These are phyloP conservation scores for Fragilariopsis cylindrus DNA, from an alignment of 108 stramenopile genomes.

Conservation along the genomic window DNA sequence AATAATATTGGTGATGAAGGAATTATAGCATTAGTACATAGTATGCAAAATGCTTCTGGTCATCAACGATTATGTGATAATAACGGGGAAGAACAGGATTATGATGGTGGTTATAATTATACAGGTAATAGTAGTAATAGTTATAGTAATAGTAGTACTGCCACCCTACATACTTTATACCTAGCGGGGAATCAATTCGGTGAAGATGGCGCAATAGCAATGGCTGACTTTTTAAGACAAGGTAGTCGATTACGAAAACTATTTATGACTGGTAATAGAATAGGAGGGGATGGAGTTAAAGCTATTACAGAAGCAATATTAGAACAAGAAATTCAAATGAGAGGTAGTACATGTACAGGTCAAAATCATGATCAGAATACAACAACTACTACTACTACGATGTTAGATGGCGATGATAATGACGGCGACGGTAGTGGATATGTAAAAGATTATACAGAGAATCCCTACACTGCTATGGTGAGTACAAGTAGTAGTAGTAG, in stretches of 20 bases:
- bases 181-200: slow-evolving; percentile 76
- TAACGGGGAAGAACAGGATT: no score
- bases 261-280: slow-evolving; percentile 79
- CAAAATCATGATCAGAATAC: no score
- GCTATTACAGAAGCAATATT: slow-evolving; percentile 70
- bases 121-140: background rate
- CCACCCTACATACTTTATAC: slow-evolving; percentile 59
- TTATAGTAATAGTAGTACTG: slow-evolving; percentile 11
- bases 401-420: background rate
- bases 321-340: slow-evolving; percentile 48
- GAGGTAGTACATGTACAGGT: background rate
- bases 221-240: slow-evolving; percentile 65
- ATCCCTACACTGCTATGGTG: no score
- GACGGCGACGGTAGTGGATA: no score
- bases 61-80: slow-evolving; percentile 12
- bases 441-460: no score
- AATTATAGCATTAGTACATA: slow-evolving; percentile 59
- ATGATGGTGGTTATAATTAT: no score
- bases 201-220: slow-evolving; percentile 63
- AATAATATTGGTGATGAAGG: slow-evolving; percentile 84
- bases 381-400: background rate
- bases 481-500: background rate
- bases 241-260: slow-evolving; percentile 58
- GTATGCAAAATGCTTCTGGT: slow-evolving; percentile 35
- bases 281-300: slow-evolving; percentile 69